Conservation (phyloP, 805 yeast species). For the Isabelozyma gotoi region DNA sequence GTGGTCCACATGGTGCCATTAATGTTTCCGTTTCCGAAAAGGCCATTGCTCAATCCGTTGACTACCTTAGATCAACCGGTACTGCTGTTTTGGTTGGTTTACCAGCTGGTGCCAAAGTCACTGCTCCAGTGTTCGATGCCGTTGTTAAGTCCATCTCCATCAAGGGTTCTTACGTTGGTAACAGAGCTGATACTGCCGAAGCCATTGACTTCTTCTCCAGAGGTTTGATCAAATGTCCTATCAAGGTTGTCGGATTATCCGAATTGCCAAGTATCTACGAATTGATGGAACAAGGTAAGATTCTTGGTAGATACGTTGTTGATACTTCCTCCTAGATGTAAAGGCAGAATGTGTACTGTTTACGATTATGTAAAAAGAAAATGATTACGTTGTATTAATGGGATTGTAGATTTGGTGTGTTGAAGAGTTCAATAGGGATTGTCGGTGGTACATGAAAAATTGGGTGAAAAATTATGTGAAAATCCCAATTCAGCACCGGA, state of each 20-base stretch:
- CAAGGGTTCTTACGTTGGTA: conserved; percentile 46
- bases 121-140: conserved; percentile 38
- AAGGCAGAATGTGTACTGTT: too few species aligned
- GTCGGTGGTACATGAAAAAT: too few species aligned
- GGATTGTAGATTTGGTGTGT: too few species aligned
- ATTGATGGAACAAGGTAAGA: conserved; percentile 41
- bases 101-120: conserved; percentile 45
- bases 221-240: conserved; percentile 43
- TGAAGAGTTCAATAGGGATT: too few species aligned
- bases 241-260: conserved; percentile 40
- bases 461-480: too few species aligned
- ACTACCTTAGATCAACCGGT: conserved; percentile 40
- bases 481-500: too few species aligned
- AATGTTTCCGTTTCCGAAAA: conserved; percentile 53
- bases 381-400: too few species aligned
- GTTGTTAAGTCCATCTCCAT: conserved; percentile 40
- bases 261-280: conserved; percentile 39
- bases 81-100: conserved; percentile 46
- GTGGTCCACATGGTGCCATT: conserved; percentile 58
- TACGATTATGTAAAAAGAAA: background rate
- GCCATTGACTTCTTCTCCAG: conserved; percentile 45
- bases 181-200: conserved; percentile 46
- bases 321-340: conserved; percentile 35
- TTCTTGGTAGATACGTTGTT: conserved; percentile 45
- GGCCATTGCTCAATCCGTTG: conserved; percentile 48